Evolutionary conservation across 169 alveolate genomes (phyloP).

Genomic region (Theileria equi): DNA sequence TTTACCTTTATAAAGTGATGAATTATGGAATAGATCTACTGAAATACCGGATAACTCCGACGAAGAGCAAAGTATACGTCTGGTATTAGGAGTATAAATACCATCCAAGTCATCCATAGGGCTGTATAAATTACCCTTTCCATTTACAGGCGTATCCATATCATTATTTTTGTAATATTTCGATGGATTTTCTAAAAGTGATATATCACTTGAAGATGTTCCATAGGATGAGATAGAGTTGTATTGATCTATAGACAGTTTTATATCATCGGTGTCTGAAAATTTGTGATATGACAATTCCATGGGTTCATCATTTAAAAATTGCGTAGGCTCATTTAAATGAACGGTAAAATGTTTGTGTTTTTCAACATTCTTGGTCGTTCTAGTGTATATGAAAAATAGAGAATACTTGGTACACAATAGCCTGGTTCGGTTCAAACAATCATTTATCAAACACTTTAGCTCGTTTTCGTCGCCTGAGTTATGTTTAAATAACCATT

Average conservation of each 20-base stretch:
- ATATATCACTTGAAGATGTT: not conserved
- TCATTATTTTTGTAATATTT: not conserved
- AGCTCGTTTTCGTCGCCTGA: not conserved
- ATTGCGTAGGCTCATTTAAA: not conserved
- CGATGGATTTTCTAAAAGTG: not conserved
- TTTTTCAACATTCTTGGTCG: not conserved
- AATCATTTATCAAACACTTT: not conserved
- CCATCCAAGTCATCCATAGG: no score
- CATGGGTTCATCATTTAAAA: not conserved
- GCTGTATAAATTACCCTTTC: no score
- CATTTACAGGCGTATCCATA: not conserved
- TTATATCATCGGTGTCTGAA: not conserved
- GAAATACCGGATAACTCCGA: no score
- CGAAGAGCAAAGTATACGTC: no score
- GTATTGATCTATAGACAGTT: not conserved
- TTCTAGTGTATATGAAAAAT: slow-evolving; percentile 2
- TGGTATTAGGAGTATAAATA: no score
- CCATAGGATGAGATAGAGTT: not conserved
- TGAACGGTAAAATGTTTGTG: not conserved
- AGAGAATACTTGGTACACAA: not conserved
- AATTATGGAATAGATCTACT: no score
- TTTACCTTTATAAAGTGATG: no score
- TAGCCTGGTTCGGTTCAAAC: not conserved
- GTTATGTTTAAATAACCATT: not conserved
- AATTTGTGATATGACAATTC: not conserved